Evolutionary conservation across 768 basidiomycete species (phyloP).

Genomic region (Boletus pseudo-olivaceus): DNA sequence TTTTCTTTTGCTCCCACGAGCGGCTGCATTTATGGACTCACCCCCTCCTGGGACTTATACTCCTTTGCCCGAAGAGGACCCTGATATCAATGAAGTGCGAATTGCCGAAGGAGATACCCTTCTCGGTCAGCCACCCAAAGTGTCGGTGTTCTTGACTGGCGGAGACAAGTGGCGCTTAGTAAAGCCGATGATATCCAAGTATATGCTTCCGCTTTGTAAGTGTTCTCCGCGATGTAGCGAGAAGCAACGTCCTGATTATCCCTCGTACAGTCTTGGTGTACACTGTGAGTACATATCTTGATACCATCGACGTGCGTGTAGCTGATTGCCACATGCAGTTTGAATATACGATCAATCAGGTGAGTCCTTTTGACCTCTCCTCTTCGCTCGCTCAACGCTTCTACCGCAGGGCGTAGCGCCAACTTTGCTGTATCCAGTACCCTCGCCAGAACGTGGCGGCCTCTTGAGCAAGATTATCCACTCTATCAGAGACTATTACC

Average conservation of each 20-base stretch:
- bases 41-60: constrained; percentile 36
- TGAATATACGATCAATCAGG: constrained; percentile 91
- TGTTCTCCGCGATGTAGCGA: constrained; percentile 10
- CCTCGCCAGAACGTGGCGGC: constrained; percentile 53
- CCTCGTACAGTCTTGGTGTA: constrained; percentile 52
- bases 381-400: not conserved
- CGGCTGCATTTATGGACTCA: constrained; percentile 45
- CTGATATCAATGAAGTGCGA: constrained; percentile 13
- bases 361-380: constrained; percentile 20
- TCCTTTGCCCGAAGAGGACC: constrained; percentile 35
- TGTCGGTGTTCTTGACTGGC: constrained; percentile 51
- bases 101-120: constrained; percentile 31
- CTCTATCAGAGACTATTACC: constrained; percentile 88
- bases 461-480: constrained; percentile 77
- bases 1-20: constrained; percentile 70
- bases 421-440: constrained; percentile 85
- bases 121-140: constrained; percentile 34
- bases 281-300: constrained; percentile 39
- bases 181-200: constrained; percentile 71
- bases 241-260: constrained; percentile 12
- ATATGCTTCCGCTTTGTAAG: constrained; percentile 93
- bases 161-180: constrained; percentile 80
- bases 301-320: not conserved
- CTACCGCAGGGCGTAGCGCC: constrained; percentile 74
- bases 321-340: constrained; percentile 48